Evolutionary conservation across 108 stramenopile genomes (phyloP).

Genomic region (Nitzschia sp.): DNA sequence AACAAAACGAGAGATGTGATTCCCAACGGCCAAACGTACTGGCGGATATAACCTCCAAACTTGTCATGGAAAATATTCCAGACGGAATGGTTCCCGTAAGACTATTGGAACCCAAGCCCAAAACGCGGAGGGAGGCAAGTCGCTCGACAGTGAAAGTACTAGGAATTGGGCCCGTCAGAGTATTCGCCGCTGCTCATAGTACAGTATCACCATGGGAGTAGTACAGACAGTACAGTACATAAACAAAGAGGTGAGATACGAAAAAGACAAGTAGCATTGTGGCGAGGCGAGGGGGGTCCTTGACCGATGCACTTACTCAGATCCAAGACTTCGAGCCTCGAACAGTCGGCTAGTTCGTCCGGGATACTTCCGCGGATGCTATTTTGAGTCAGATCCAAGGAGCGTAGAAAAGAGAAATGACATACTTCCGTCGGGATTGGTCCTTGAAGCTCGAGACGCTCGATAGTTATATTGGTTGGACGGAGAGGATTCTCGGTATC

Average conservation of each 20-base stretch:
- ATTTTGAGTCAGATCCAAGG: conserved; percentile 1
- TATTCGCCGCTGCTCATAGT: neutral
- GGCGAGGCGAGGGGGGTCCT: no score
- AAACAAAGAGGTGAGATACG: neutral
- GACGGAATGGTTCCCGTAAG: neutral
- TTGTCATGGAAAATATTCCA: neutral
- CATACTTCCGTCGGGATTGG: neutral
- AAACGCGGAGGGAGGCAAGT: neutral
- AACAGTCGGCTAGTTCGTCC: neutral
- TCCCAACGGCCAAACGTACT: neutral
- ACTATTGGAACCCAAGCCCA: neutral
- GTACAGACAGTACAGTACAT: neutral
- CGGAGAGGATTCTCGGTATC: neutral
- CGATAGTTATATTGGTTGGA: neutral
- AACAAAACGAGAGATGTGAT: neutral
- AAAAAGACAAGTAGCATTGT: no score
- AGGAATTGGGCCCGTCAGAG: neutral
- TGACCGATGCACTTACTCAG: neutral
- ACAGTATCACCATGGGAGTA: neutral
- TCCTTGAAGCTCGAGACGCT: neutral
- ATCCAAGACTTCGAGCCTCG: neutral
- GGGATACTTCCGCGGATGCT: neutral
- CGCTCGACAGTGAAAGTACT: neutral
- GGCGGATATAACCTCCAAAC: neutral
- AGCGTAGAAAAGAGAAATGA: neutral